Evolutionary conservation across 768 basidiomycete species (phyloP), one percentile per base, ranked within the genome.

Genomic region (Dioszegia crocea): DNA sequence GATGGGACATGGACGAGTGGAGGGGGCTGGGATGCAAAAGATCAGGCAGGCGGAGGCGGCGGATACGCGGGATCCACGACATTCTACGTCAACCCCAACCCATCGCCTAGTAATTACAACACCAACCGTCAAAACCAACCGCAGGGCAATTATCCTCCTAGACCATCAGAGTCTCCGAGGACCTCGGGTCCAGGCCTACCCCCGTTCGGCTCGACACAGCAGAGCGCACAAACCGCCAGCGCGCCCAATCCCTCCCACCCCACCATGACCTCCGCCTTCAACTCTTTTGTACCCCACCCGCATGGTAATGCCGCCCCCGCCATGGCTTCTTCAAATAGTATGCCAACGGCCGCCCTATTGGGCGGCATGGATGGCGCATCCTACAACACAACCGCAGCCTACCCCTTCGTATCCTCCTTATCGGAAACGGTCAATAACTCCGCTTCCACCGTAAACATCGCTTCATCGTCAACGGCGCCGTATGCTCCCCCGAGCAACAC

Each of bases 401-500:
- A 45, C 31, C 43, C 56, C 3, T 52, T 36, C 45, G 50, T 52
- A 14, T 47, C 60, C 11, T 56, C 55, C 17, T 19, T 57, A 19
- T 40, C 46, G 14, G 39, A 54, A 41, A 26, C 45, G 2, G 31
- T 46, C n/a, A 23, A 16, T 12, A 50, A 29, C 19, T 36, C 56
- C 8, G 59, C 50, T 17, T 43, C 27, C 49, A 63, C 51, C 14
- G 31, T 65, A 57, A 73, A 70, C 46, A 68, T 68, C 44, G 75
- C 75, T 3, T 69, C 60, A 14, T 71, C 63, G 2, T 72, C 66
- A 21, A 59, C 56, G 14, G 65, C 56, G n/a, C 71, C 64, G 9
- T 76, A 64, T 52, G 71, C 66, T 9, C 70, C 66, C 17, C 68
- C 60, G 1, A 61, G 64, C 49, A 72, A 66, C 49, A 68, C 56